Evolutionary conservation across 129 eudicot genomes (phyloP), one percentile per base, ranked within the genome.

Genomic region (Apium graveolens): DNA sequence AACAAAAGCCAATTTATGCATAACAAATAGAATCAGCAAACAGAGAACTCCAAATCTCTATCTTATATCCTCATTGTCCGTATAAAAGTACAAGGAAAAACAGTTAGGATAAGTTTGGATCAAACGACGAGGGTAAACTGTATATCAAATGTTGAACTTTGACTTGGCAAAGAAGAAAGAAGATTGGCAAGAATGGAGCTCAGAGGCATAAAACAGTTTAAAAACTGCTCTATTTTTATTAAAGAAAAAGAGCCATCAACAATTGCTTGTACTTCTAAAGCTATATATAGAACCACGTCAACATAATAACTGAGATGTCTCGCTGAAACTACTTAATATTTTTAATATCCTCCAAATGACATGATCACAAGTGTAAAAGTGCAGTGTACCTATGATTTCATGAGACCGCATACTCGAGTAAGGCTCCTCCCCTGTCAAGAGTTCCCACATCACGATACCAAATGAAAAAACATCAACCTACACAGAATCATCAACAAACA

Each of bases 401-500:
- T 81, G 62, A 13, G 83, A 81, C 70, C 80, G 78, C 88, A 81
- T 79, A 10, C 79, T 71, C 55, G 66, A 81, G 76, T 85, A 82
- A 76, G 88, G 88, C 71, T 82, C 81, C 74, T 85, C 88, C 38
- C 85, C 81, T 2, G 88, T 79, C 78, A 85, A 49, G 18, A 85
- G 85, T 71, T 85, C 88, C 85, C 88, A 85, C 88, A 85, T 85
- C 21, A 85, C 85, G 4, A 85, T 82, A 57, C 85, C 88, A 79
- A 85, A 85, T 46, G 88, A 85, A 53, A 75, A 85, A 37, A 85
- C 88, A 79, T 85, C 88, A 35, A 85, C 85, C 88, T 85, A 37
- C 34, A 72, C 6, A 60, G 16, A 31, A 68, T 31, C 35, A 76
- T 37, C 45, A 51, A 71, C 13, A 31, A 82, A 74, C 46, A 17